A percentile compares a stretch with the other conserved stretches of the same genome.
Evolutionary conservation across 805 yeast species (phyloP).

Genomic region (Wickerhamiella azyma): DNA sequence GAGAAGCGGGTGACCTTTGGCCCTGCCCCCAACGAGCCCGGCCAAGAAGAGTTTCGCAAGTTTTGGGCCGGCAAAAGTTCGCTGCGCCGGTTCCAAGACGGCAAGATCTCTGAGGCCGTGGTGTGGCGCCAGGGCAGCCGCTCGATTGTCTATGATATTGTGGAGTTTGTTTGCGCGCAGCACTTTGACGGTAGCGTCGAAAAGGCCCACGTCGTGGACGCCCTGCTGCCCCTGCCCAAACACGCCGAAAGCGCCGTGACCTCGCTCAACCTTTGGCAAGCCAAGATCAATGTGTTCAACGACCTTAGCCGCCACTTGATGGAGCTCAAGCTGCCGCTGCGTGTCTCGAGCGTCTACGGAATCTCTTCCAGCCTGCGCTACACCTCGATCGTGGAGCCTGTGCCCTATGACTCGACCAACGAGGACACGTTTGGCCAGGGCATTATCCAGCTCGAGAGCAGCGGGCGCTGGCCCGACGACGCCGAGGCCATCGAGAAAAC

Average conservation of each 20-base stretch:
- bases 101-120: conserved; percentile 78
- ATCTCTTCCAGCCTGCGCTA: conserved; percentile 62
- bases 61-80: conserved; percentile 88
- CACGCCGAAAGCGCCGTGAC: conserved; percentile 36
- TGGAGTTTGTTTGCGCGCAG: conserved; percentile 45
- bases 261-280: conserved; percentile 21
- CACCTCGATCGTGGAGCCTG: conserved; percentile 66
- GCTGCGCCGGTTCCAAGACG: conserved; percentile 84
- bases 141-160: conserved; percentile 52
- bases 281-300: conserved; percentile 34
- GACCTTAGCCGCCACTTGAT: conserved; percentile 35
- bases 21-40: conserved; percentile 51
- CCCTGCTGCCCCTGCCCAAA: conserved; percentile 41
- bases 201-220: conserved; percentile 11
- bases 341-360: conserved; percentile 58
- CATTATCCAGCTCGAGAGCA: conserved; percentile 74
- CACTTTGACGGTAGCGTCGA: conserved; percentile 35
- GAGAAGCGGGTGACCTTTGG: conserved; percentile 82
- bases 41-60: conserved; percentile 47
- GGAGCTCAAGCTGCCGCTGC: conserved; percentile 49
- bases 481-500: conserved; percentile 71
- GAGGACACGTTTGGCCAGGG: conserved; percentile 48
- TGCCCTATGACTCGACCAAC: conserved; percentile 40
- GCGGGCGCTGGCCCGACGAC: conserved; percentile 95
- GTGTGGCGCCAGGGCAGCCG: conserved; percentile 53